Evolutionary conservation across 805 yeast species (phyloP).

Genomic region (Cyberlindnera galapagoensis): DNA sequence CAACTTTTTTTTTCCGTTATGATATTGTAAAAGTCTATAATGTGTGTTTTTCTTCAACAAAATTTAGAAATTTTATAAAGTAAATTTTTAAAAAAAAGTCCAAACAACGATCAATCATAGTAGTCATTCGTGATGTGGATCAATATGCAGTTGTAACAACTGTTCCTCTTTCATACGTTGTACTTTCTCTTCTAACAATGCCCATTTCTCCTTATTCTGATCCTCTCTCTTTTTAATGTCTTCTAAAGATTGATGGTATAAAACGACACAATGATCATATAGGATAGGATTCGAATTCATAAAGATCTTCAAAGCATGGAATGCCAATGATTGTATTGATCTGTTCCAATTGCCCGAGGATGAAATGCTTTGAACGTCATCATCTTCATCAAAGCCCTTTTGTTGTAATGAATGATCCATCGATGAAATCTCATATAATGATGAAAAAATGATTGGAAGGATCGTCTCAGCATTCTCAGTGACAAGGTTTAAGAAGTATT

Average conservation of each 20-base stretch:
- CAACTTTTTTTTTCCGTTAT: no score
- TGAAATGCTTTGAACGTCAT: slow-evolving; percentile 13
- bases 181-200: slow-evolving; percentile 57
- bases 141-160: no score
- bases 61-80: slow-evolving; percentile 1
- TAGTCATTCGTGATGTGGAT: no score
- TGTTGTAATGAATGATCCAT: slow-evolving; percentile 19
- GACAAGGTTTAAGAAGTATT: slow-evolving; percentile 81
- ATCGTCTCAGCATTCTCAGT: slow-evolving; percentile 91
- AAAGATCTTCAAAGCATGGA: slow-evolving; percentile 83
- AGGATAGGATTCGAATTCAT: slow-evolving; percentile 86
- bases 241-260: slow-evolving; percentile 73
- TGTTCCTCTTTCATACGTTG: slow-evolving; percentile 12
- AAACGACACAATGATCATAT: slow-evolving; percentile 87
- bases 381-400: slow-evolving; percentile 8
- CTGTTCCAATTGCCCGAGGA: slow-evolving; percentile 80
- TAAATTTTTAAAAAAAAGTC: not conserved
- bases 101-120: not conserved
- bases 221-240: slow-evolving; percentile 61
- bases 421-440: slow-evolving; percentile 74
- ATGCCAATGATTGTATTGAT: slow-evolving; percentile 86
- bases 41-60: no score
- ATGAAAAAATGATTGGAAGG: slow-evolving; percentile 84
- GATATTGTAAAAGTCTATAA: no score
- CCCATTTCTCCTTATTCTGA: slow-evolving; percentile 66